Percentiles rank a stretch among this genome's conserved stretches.
Evolutionary conservation across 257 asterid genomes (phyloP).

Genomic region (Craterostigma plantagineum): DNA sequence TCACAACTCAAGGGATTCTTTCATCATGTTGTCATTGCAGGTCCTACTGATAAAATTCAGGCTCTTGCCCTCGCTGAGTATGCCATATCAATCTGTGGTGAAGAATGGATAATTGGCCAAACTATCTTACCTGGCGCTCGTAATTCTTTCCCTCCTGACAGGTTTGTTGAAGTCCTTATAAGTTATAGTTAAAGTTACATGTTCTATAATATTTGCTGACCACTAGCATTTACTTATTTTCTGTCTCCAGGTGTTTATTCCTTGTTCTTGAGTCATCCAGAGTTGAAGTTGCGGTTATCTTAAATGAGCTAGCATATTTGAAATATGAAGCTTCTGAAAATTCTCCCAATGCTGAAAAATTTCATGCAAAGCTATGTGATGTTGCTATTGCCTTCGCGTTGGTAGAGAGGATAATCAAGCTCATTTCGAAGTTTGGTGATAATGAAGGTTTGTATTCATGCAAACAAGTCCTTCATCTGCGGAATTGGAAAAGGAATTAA

Average conservation of each 20-base stretch:
- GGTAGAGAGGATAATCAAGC: constrained; percentile 71
- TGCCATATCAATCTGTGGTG: constrained; percentile 52
- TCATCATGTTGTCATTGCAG: constrained; percentile 25
- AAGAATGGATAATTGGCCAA: constrained; percentile 57
- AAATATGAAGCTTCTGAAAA: constrained; percentile 68
- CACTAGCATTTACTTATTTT: background rate
- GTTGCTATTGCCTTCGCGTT: constrained; percentile 64
- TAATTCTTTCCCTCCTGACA: constrained; percentile 32
- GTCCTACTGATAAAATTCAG: constrained; percentile 49
- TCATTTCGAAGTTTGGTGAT: constrained; percentile 43
- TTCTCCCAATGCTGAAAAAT: constrained; percentile 26
- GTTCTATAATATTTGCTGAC: background rate
- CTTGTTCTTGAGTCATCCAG: constrained; percentile 82
- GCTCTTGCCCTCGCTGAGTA: constrained; percentile 68
- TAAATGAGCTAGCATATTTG: constrained; percentile 70
- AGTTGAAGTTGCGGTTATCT: constrained; percentile 79
- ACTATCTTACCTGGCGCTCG: constrained; percentile 20
- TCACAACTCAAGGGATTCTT: no score
- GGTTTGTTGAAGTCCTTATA: constrained; percentile 30
- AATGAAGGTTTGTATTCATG: constrained; percentile 39
- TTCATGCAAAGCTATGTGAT: constrained; percentile 33
- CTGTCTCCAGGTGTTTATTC: constrained; percentile 49
- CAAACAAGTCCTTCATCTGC: no score
- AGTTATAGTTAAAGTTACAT: constrained; percentile 7
- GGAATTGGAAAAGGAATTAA: no score